Base-by-base conservation (phyloP, 768 basidiomycete species). In the Pholiota molesta region DNA sequence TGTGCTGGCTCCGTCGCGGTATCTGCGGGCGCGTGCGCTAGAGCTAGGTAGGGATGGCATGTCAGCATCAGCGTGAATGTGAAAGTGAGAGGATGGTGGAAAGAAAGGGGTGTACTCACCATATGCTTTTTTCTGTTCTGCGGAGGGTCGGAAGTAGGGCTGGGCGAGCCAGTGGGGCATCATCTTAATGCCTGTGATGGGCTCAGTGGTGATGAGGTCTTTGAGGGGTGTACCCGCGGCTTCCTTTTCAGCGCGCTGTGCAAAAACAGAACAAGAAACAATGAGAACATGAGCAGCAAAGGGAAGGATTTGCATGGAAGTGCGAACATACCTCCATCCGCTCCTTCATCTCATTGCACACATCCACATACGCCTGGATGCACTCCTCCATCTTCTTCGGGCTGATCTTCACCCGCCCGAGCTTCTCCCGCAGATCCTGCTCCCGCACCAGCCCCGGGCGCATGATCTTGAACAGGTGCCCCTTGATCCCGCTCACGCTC, bases 391-490 rank as follows among this genome's bases (percentile, higher is more conserved):
- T 59, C 66, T 56, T 62, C 65, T 68, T 66, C 54, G 67, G 59
- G 52, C 62, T 64, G 61, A 56, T 72, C 74, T 61, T 65, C 69
- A 74, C 62, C 60, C 75, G 79, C 6, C 92, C 92, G 19, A 98
- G 75, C 69, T 77, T 77, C 60, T 92, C 87, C 44, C 97, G 79
- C 61, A 97, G 72, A 70, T 95, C 94, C 2, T 75, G 79, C 66
- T 93, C 86, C 54, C 78, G 72, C 21, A 69, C 76, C 33, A 98
- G 77, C 0, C 88, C 90, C 0, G 94, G 94, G 0, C 90, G 87
- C 77, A 97, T 83, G 35, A 99, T 74, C 75, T 97, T 94, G 84
- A 97, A 99, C 35, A 99, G 72, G 70, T 99, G 97, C 0, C 93
- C 90, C 70, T 97, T 97, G 66, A 98, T 84, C 0, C 91, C 93